Evolutionary conservation across 805 yeast genomes (phyloP), one percentile per base, ranked within the genome.

Genomic region (Cyberlindnera suaveolens): DNA sequence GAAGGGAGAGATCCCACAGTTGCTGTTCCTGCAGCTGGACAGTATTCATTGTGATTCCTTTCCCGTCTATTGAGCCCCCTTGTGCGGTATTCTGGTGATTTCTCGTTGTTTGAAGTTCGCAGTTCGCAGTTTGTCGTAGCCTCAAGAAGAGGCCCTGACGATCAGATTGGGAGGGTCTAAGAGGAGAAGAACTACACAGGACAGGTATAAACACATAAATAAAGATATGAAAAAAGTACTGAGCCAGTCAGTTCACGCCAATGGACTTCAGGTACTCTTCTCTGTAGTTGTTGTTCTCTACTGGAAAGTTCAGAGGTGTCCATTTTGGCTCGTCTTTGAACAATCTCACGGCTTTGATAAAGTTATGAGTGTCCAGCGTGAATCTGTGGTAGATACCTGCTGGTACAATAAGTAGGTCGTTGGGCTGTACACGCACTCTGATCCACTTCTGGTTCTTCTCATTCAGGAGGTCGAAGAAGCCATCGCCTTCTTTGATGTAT

Each of bases 271-370:
- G 43, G 51, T 82, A 82, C 38, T 70, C 67, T 38, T 58, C 49
- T 44, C 86, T 69, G 43, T 63, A 65, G 13, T 55, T 43, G 49
- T 77, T 74, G 6, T 60, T 58, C 43, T 77, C 83, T 6, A 70
- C 75, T 0, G 86, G 85, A 47, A 95, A 75, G 57, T 78, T 77
- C 56, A 85, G 75, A 8, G 96, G 95, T 31, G 82, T 77, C 99
- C 99, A 91, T 62, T 89, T 91, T 23, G 98, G 98, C 66, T 90
- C 96, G 54, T 88, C 96, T 62, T 88, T 79, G 69, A 91, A 91
- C 53, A 91, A 66, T 51, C 99, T 71, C 56, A 85, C 61, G 4
- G 98, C 96, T 46, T 76, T 75, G 52, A 91, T 82, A 51, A 75
- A 74, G 61, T 80, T 78, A 39, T 67, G 58, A 36, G 69, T 64